These are phyloP conservation scores for Moelleriella libera DNA, from an alignment of 2,329 filamentous ascomycete genomes.

Conservation along the genomic window DNA sequence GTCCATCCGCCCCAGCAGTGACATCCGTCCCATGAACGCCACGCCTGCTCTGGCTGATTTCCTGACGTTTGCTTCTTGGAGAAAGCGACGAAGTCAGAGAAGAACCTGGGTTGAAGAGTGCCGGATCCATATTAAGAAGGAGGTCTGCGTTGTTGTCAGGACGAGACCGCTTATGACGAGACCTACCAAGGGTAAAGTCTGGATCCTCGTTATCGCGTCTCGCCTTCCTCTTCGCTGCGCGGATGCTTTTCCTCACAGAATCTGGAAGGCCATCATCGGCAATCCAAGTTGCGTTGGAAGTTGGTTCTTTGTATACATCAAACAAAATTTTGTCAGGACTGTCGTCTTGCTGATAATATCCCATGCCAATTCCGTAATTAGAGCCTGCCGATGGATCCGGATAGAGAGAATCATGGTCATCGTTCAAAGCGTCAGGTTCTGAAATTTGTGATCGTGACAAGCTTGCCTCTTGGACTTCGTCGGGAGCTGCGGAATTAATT, in stretches of 20 bases:
- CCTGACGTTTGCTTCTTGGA: not conserved
- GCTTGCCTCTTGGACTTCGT: too few species aligned
- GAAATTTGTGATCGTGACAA: too few species aligned
- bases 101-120: constrained; percentile 24
- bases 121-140: constrained; percentile 35
- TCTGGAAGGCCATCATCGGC: constrained; percentile 36
- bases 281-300: constrained; percentile 25
- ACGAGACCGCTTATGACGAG: constrained; percentile 27
- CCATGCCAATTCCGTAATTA: constrained; percentile 41
- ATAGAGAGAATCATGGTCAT: constrained; percentile 17
- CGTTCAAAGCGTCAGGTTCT: not conserved
- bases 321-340: constrained; percentile 44
- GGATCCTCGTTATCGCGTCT: constrained; percentile 38
- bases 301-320: constrained; percentile 40
- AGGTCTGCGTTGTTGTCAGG: constrained; percentile 14
- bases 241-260: constrained; percentile 38
- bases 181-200: constrained; percentile 32
- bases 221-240: constrained; percentile 37
- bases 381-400: constrained; percentile 33
- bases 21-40: not conserved
- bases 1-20: not conserved
- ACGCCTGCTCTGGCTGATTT: constrained; percentile 6
- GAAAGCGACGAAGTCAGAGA: not conserved
- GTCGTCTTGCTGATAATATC: constrained; percentile 46
- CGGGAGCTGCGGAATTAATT: too few species aligned